Conservation (phyloP, 140 eudicot species). For the Anethum foeniculum region DNA sequence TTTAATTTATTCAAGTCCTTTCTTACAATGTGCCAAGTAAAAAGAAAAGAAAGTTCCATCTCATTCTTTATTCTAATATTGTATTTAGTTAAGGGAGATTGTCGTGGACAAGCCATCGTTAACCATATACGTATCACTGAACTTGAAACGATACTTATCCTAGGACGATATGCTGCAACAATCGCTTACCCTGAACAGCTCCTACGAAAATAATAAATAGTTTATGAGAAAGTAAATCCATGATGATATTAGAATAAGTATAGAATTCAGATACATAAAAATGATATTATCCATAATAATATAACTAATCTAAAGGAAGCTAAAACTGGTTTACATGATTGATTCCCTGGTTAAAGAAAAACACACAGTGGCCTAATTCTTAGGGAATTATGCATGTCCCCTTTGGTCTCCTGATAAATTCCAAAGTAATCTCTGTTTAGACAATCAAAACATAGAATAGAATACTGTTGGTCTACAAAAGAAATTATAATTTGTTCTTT, state of each 20-base stretch:
- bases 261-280: not conserved
- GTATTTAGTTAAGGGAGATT: no score
- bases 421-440: not conserved
- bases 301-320: not conserved
- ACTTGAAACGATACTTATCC: no score
- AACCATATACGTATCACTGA: no score
- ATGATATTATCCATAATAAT: not conserved
- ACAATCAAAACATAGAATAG: not conserved
- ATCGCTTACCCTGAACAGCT: no score
- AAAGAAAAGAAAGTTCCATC: not conserved
- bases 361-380: not conserved
- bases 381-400: not conserved
- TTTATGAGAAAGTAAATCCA: no score
- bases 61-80: not conserved
- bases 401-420: not conserved
- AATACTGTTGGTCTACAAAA: not conserved
- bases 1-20: no score
- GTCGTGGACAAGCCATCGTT: no score
- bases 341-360: not conserved
- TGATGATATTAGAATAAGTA: not conserved
- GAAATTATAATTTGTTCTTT: not conserved
- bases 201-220: not conserved
- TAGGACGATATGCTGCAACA: no score
- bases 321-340: not conserved
- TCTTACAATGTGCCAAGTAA: no score